phyloP scores from a whole-genome alignment of 768 basidiomycete genomes.

The Termitomyces sp. region DNA sequence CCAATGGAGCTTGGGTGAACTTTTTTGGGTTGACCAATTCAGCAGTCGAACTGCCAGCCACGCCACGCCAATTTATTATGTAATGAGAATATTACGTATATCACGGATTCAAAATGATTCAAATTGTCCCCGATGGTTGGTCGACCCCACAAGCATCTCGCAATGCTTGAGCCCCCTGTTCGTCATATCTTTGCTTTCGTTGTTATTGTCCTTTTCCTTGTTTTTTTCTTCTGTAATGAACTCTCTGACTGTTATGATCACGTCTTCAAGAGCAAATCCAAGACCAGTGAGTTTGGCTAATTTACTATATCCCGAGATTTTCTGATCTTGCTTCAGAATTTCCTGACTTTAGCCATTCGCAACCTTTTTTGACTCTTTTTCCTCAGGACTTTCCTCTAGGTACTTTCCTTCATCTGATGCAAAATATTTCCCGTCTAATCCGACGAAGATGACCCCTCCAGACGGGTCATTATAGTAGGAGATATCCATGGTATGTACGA shows the following conservation, averaged over 20 bases:
- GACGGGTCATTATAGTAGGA: constrained; percentile 72
- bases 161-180: constrained; percentile 9
- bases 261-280: neutral
- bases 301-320: neutral
- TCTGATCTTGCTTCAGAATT: constrained; percentile 22
- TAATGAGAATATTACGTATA: neutral
- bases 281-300: neutral
- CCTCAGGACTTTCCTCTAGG: constrained; percentile 49
- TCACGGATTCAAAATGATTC: neutral
- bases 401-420: constrained; percentile 18
- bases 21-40: neutral
- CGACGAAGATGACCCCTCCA: constrained; percentile 38
- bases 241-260: constrained; percentile 14
- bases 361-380: constrained; percentile 34
- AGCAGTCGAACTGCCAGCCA: neutral
- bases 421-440: neutral
- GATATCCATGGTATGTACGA: constrained; percentile 84
- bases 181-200: constrained; percentile 24
- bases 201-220: constrained; percentile 34
- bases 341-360: constrained; percentile 56
- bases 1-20: neutral
- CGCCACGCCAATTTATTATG: neutral
- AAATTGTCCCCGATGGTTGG: constrained; percentile 6
- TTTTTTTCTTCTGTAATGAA: constrained; percentile 35
- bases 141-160: constrained; percentile 8